These are phyloP conservation scores for Xanthoconium stramineum DNA, from an alignment of 768 basidiomycete species.

Conservation along the genomic window DNA sequence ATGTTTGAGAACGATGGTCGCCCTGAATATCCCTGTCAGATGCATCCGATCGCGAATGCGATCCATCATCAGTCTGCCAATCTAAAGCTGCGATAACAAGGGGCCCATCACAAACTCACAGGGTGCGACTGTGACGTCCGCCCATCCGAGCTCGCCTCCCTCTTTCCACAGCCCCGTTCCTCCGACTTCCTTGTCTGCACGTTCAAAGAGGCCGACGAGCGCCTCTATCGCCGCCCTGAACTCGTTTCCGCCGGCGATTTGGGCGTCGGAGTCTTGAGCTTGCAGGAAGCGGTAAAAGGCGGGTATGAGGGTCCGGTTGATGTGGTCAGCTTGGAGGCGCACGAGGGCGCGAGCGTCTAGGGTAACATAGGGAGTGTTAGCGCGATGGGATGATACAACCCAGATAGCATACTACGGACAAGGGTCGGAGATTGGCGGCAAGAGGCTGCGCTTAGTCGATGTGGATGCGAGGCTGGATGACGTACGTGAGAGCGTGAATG, in stretches of 20 bases:
- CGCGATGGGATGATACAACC: not conserved
- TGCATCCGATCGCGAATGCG: not conserved
- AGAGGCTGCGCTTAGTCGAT: conserved; percentile 47
- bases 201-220: conserved; percentile 53
- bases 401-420: conserved; percentile 40
- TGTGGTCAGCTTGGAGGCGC: conserved; percentile 65
- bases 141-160: conserved; percentile 53
- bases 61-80: too few species aligned
- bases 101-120: conserved; percentile 51
- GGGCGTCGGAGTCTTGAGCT: conserved; percentile 55
- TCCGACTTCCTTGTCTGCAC: conserved; percentile 45
- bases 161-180: conserved; percentile 58
- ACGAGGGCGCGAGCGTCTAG: conserved; percentile 66
- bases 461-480: conserved; percentile 45
- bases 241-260: conserved; percentile 51
- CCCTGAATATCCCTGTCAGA: conserved; percentile 67
- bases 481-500: not conserved
- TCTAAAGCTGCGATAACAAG: too few species aligned
- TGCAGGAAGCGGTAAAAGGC: conserved; percentile 75
- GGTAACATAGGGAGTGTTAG: not conserved
- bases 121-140: conserved; percentile 67
- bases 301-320: conserved; percentile 62
- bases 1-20: conserved; percentile 58
- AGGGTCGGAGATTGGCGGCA: conserved; percentile 56
- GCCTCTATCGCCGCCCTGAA: conserved; percentile 49